These are phyloP conservation scores for Adenanthera pavonina DNA, from an alignment of 306 rosid genomes.

Conservation along the genomic window DNA sequence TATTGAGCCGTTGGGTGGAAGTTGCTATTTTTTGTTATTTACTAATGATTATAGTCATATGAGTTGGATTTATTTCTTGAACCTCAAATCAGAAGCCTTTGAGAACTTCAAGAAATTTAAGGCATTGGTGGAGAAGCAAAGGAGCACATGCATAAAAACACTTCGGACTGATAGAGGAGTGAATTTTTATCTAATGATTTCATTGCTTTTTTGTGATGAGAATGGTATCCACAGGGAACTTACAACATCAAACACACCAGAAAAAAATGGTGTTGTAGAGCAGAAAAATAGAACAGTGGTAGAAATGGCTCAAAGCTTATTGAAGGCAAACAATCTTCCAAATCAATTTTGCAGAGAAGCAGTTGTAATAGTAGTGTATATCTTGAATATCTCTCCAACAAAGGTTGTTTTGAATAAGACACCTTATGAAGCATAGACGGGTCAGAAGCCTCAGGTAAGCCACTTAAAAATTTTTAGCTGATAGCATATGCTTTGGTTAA, in stretches of 20 bases:
- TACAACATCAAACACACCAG: not conserved
- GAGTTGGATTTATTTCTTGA: not conserved
- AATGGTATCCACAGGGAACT: not conserved
- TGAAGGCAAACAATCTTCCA: not conserved
- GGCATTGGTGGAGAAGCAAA: not conserved
- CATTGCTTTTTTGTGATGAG: too few species aligned
- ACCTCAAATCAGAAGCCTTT: not conserved
- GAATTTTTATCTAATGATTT: too few species aligned
- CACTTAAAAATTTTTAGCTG: too few species aligned
- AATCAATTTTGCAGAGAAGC: not conserved
- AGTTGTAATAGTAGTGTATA: not conserved
- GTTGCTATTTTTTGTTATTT: not conserved
- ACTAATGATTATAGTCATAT: not conserved
- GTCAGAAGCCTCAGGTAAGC: not conserved
- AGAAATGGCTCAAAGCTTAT: not conserved
- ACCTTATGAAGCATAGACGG: not conserved
- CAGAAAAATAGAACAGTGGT: not conserved
- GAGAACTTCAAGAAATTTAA: not conserved
- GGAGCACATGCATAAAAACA: too few species aligned
- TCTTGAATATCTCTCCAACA: not conserved
- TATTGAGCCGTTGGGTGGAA: not conserved
- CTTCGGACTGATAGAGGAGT: too few species aligned
- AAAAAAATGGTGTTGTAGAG: not conserved
- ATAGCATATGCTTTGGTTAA: too few species aligned
- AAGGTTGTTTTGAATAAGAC: not conserved